These are phyloP conservation scores for Herpetomonas tarakana DNA, from an alignment of 208 protist species.

Conservation along the genomic window DNA sequence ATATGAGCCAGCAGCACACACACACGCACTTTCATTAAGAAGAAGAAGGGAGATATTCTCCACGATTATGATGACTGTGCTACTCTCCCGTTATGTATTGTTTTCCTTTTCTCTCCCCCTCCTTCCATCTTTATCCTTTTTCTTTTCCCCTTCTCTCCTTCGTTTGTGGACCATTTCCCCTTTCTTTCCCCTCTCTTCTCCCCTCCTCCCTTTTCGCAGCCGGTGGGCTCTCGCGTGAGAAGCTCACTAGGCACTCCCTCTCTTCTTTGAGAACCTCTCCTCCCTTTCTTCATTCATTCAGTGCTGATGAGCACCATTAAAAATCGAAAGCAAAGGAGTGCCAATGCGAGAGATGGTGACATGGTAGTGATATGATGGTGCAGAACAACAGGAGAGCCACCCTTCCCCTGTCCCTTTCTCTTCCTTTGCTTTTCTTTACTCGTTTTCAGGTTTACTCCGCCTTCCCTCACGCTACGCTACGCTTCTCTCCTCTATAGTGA, in stretches of 20 bases:
- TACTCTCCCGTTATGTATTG: no score
- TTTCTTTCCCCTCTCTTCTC: background rate
- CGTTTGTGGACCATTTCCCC: background rate
- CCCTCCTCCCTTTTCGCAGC: background rate
- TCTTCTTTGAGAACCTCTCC: slow-evolving; percentile 5
- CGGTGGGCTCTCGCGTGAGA: no score
- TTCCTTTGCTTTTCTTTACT: background rate
- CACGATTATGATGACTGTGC: no score
- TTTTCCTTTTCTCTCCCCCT: background rate
- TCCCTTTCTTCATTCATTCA: slow-evolving; percentile 6
- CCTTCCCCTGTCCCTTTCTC: background rate
- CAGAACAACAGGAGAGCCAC: no score
- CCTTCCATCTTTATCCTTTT: background rate
- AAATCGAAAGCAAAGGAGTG: background rate
- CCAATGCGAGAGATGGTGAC: background rate
- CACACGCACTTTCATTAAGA: no score
- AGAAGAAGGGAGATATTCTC: no score
- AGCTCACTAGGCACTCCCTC: slow-evolving; percentile 2
- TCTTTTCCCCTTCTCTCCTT: background rate
- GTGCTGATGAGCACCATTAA: background rate
- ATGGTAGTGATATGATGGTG: no score
- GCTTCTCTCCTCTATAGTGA: background rate
- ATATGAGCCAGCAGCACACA: no score
- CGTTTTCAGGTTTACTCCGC: background rate
- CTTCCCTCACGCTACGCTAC: background rate